A percentile compares a stretch with the other conserved stretches of the same genome.
Evolutionary conservation across 495 filamentous ascomycete species (phyloP).

Genomic region (Melanomma pulvis-pyrius): DNA sequence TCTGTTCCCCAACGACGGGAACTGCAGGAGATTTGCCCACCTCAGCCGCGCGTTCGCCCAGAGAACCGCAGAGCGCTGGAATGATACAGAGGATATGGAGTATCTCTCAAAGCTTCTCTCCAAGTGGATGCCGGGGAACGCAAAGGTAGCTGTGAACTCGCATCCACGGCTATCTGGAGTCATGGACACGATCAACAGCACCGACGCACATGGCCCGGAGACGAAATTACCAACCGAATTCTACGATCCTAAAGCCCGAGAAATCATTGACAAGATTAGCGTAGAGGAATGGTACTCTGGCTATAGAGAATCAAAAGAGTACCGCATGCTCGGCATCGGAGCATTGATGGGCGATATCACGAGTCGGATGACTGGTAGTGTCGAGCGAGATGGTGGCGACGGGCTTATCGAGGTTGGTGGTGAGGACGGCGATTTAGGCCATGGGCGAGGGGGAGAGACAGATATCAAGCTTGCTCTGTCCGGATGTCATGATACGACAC

Average conservation of each 20-base stretch:
- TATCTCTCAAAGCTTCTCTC: slow-evolving; percentile 75
- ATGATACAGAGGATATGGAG: slow-evolving; percentile 77
- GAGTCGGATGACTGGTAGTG: slow-evolving; percentile 76
- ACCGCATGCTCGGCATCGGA: slow-evolving; percentile 84
- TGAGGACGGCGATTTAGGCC: slow-evolving; percentile 43
- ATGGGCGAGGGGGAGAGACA: slow-evolving; percentile 52
- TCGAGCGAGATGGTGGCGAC: slow-evolving; percentile 62
- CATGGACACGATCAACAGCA: slow-evolving; percentile 91
- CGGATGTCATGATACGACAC: slow-evolving; percentile 94
- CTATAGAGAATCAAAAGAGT: slow-evolving; percentile 81
- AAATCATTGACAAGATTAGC: slow-evolving; percentile 74
- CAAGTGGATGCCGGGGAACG: slow-evolving; percentile 80
- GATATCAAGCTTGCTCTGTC: slow-evolving; percentile 72
- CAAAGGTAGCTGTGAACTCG: slow-evolving; percentile 76
- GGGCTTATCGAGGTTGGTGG: slow-evolving; percentile 56
- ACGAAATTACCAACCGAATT: slow-evolving; percentile 82
- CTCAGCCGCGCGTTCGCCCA: slow-evolving; percentile 80
- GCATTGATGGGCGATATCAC: slow-evolving; percentile 80
- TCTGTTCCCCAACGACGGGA: slow-evolving; percentile 85
- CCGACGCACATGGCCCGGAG: slow-evolving; percentile 77
- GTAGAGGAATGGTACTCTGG: slow-evolving; percentile 95
- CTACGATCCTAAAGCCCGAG: slow-evolving; percentile 73
- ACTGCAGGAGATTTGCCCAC: slow-evolving; percentile 81
- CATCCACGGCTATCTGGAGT: slow-evolving; percentile 85
- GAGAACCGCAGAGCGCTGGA: slow-evolving; percentile 79